Base-by-base conservation (phyloP, 805 yeast species). In the Starmerella roubikii region DNA sequence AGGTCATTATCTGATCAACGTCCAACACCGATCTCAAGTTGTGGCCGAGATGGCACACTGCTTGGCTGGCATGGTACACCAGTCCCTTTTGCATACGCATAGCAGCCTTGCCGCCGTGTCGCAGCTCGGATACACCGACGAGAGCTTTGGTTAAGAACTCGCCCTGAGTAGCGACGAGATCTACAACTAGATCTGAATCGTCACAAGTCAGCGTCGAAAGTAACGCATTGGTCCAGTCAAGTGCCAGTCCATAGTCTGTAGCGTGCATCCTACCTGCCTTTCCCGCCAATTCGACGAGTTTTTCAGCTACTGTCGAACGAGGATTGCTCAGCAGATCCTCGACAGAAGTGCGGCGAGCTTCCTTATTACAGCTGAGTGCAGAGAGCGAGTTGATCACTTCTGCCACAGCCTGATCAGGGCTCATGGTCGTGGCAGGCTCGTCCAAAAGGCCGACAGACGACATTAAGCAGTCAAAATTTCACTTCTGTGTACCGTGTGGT, bases 121-220 rank as follows among this genome's bases (percentile, higher is more conserved):
- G 34, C 7, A 41, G 33, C 5, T 9, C 20, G 12, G 11, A n/a
- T 2, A 25, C 5, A 15, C 30, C 21, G 3, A n/a, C 8, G 20
- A 44, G 18, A 1, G 38, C 24, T 10, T 13, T 20, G 4, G 29
- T 11, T 6, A 41, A 33, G 6, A 35, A 19, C 3, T 10, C 7
- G 5, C 44, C 44, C 13, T 44, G 44, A 6, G 31, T 15, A n/a
- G 30, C 16, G 25, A 44, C 16, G 20, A 44, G 26, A 3, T 26
- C 9, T 3, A 13, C 23, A 6, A 30, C 28, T 1, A 4, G 12
- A 3, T 29, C 33, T 13, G 22, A 29, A 3, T 19, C 18, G 3
- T 4, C 29, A 4, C 13, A 13, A 13, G 5, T 33, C 19, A 26
- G 21, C 8, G 18, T 6, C 17, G 19, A 10, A 3, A 38, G 3